These are phyloP conservation scores for Heliocybe sulcata DNA, from an alignment of 1,284 basidiomycete species.

Conservation along the genomic window DNA sequence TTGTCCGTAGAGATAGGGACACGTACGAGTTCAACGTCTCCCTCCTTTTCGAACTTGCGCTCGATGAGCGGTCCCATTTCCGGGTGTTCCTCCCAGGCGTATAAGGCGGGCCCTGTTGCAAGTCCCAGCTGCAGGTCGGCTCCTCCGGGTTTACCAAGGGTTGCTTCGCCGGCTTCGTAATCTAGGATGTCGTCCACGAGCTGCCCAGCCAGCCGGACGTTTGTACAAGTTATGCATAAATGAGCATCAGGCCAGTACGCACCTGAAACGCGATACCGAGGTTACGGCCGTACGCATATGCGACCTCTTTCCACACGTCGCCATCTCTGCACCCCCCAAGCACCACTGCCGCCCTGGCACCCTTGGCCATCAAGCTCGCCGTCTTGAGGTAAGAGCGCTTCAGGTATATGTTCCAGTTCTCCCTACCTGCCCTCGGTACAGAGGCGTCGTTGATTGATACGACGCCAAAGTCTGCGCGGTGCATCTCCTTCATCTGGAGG, in stretches of 20 bases:
- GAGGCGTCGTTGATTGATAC: slow-evolving; percentile 13
- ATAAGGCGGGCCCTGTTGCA: slow-evolving; percentile 91
- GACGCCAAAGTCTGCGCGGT: slow-evolving; percentile 24
- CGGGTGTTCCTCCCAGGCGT: slow-evolving; percentile 88
- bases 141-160: slow-evolving; percentile 82
- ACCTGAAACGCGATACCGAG: slow-evolving; percentile 95
- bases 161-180: slow-evolving; percentile 62
- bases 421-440: slow-evolving; percentile 21
- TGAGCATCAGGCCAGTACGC: slow-evolving; percentile 17
- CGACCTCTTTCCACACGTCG: slow-evolving; percentile 87
- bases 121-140: slow-evolving; percentile 85
- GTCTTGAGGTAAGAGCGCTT: slow-evolving; percentile 96
- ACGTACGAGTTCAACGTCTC: slow-evolving; percentile 80
- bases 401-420: slow-evolving; percentile 84
- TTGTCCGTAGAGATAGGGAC: slow-evolving; percentile 1
- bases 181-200: slow-evolving; percentile 92
- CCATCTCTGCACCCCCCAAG: slow-evolving; percentile 82
- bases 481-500: slow-evolving; percentile 68
- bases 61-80: slow-evolving; percentile 78
- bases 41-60: slow-evolving; percentile 76
- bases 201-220: slow-evolving; percentile 32
- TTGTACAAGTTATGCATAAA: not conserved
- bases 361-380: slow-evolving; percentile 93
- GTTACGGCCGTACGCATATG: slow-evolving; percentile 88
- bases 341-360: slow-evolving; percentile 81